Percentiles rank a stretch among this genome's conserved stretches.
These are phyloP conservation scores for Sphagnum magellanicum DNA, from an alignment of 228 moss, liverwort and hornwort genomes.

Conservation along the genomic window DNA sequence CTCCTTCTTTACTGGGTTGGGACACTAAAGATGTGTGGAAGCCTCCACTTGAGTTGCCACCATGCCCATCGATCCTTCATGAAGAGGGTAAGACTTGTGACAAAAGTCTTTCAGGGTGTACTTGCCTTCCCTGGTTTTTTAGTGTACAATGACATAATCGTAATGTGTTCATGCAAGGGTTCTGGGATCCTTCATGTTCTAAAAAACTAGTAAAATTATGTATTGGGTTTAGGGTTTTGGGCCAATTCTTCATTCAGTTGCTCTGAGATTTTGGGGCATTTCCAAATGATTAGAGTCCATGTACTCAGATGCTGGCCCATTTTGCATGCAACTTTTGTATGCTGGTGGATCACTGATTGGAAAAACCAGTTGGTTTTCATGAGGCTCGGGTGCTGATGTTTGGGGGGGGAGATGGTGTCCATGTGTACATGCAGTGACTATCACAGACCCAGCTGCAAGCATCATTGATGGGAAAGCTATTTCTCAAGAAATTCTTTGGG, in stretches of 20 bases:
- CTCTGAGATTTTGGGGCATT: not conserved
- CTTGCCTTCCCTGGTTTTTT: no score
- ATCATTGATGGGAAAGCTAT: conserved; percentile 89
- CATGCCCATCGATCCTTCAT: conserved; percentile 15
- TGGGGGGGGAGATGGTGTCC: not conserved
- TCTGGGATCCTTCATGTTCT: no score
- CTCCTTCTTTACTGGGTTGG: not conserved
- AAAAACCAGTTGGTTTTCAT: not conserved
- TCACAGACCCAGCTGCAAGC: conserved; percentile 41
- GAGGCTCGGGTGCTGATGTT: not conserved
- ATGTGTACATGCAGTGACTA: not conserved
- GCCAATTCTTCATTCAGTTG: no score
- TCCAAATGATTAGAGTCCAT: not conserved
- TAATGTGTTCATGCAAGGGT: no score
- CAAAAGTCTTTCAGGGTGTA: no score
- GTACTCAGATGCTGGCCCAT: not conserved
- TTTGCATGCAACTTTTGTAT: no score
- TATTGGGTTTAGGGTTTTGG: no score
- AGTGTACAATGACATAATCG: no score
- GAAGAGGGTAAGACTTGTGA: conserved; percentile 17
- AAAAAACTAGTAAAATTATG: no score
- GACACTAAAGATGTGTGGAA: conserved; percentile 16
- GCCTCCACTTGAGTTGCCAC: conserved; percentile 16
- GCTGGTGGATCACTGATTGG: no score
- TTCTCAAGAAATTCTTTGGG: conserved; percentile 57